Conservation (phyloP, 2,329 filamentous ascomycete genomes). For the Phaeosphaeriaceae sp. region DNA sequence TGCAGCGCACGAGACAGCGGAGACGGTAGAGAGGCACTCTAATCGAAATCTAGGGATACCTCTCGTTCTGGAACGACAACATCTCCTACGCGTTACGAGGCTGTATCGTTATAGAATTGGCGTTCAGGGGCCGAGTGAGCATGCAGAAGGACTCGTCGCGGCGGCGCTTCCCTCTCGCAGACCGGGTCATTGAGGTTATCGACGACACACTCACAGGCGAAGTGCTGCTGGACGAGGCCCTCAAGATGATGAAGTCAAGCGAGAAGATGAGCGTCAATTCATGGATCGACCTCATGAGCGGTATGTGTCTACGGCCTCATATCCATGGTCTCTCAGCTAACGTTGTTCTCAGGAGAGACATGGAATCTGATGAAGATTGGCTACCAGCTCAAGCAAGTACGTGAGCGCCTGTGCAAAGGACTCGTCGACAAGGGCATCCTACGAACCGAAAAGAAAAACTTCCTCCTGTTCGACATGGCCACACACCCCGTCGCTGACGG, state of each 20-base stretch:
- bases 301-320: conserved; percentile 60
- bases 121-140: conserved; percentile 92
- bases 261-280: conserved; percentile 99
- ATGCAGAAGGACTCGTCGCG: conserved; percentile 97
- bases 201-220: conserved; percentile 97
- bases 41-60: conserved; percentile 73
- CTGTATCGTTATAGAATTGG: conserved; percentile 97
- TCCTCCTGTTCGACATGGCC: conserved; percentile 99
- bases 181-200: conserved; percentile 94
- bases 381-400: conserved; percentile 98
- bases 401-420: conserved; percentile 94
- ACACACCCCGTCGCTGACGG: conserved; percentile 97
- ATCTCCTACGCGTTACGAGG: conserved; percentile 97
- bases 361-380: conserved; percentile 99
- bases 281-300: conserved; percentile 99
- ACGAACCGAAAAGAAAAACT: conserved; percentile 98
- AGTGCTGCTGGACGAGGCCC: conserved; percentile 92
- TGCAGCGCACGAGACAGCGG: conserved; percentile 33
- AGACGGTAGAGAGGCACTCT: conserved; percentile 20
- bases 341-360: conserved; percentile 76
- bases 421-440: conserved; percentile 98
- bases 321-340: conserved; percentile 22
- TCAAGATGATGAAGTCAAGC: conserved; percentile 99
- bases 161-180: conserved; percentile 89
- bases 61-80: conserved; percentile 99